These are phyloP conservation scores for Aspergillus uvarum DNA, from an alignment of 2,329 filamentous ascomycete genomes.

Conservation along the genomic window DNA sequence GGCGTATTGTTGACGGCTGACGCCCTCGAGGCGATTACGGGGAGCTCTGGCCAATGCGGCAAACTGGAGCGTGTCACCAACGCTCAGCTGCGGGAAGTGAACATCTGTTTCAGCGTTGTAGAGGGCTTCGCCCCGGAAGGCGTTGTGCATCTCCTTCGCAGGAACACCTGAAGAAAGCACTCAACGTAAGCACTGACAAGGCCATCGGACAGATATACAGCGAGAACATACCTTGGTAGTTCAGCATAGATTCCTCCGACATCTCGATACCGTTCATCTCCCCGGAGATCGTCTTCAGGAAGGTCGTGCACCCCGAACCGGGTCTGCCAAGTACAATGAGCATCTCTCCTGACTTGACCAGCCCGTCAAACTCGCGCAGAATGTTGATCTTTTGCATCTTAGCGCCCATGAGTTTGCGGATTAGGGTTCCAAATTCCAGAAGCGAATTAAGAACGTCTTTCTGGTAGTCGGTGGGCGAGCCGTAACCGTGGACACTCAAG, in stretches of 20 bases:
- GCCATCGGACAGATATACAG: too few species aligned
- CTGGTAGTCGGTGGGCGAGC: constrained; percentile 65
- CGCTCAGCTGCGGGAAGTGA: constrained; percentile 74
- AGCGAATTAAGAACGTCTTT: constrained; percentile 62
- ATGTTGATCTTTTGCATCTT: constrained; percentile 45
- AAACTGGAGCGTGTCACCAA: constrained; percentile 76
- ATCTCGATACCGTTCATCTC: constrained; percentile 72
- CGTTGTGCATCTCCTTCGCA: constrained; percentile 53
- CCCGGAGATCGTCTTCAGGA: constrained; percentile 78
- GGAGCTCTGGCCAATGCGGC: constrained; percentile 68
- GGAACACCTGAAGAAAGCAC: constrained; percentile 27
- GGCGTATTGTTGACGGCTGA: constrained; percentile 44
- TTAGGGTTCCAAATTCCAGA: constrained; percentile 46
- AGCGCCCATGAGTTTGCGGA: constrained; percentile 12
- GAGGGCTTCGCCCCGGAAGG: constrained; percentile 81
- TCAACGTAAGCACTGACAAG: background rate
- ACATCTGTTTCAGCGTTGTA: constrained; percentile 83
- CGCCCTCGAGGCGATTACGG: constrained; percentile 38
- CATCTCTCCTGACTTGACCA: constrained; percentile 55
- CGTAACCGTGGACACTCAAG: constrained; percentile 65
- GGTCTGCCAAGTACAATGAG: constrained; percentile 50
- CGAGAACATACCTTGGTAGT: constrained; percentile 26
- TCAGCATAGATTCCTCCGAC: constrained; percentile 36
- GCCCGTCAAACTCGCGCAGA: constrained; percentile 59
- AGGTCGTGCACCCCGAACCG: constrained; percentile 65